These are phyloP conservation scores for Sambucus nigra DNA, from an alignment of 129 eudicot genomes.

Conservation along the genomic window DNA sequence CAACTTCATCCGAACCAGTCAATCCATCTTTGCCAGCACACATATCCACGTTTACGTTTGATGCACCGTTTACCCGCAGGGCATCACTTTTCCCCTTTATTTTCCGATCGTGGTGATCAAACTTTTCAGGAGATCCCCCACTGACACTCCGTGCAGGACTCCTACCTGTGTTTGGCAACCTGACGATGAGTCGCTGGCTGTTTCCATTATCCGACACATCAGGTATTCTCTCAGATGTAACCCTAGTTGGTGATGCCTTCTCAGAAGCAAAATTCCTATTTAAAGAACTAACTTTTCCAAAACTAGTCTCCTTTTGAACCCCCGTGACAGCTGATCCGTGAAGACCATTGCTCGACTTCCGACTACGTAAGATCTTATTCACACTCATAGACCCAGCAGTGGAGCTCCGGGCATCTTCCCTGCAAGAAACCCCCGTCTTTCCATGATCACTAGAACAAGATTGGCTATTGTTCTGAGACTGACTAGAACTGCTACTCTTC, in stretches of 20 bases:
- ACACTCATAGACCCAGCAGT: slow-evolving; percentile 24
- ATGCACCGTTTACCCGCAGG: slow-evolving; percentile 13
- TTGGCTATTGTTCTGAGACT: slow-evolving; percentile 68
- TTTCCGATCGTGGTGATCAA: slow-evolving; percentile 27
- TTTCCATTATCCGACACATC: slow-evolving; percentile 44
- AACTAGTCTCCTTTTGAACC: slow-evolving; percentile 35
- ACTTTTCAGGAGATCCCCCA: slow-evolving; percentile 52
- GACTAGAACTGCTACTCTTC: slow-evolving; percentile 73
- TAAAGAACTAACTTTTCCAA: slow-evolving; percentile 30
- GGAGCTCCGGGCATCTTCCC: slow-evolving; percentile 49
- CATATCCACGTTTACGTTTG: slow-evolving; percentile 27
- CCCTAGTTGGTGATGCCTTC: slow-evolving; percentile 38
- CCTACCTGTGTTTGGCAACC: slow-evolving; percentile 64
- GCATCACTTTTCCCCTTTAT: slow-evolving; percentile 24
- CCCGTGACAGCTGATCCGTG: slow-evolving; percentile 36
- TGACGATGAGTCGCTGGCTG: slow-evolving; percentile 57
- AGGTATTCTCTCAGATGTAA: slow-evolving; percentile 20
- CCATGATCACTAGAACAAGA: slow-evolving; percentile 53
- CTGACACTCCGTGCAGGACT: slow-evolving; percentile 29
- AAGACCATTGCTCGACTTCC: slow-evolving; percentile 48
- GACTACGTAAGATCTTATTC: slow-evolving; percentile 35
- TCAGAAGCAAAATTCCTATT: slow-evolving; percentile 34
- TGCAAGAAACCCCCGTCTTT: slow-evolving; percentile 31
- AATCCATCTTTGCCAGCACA: slow-evolving; percentile 36
- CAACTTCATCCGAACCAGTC: slow-evolving; percentile 27